These are phyloP conservation scores for Tuber melanosporum DNA, from an alignment of 495 filamentous ascomycete species.

Conservation along the genomic window DNA sequence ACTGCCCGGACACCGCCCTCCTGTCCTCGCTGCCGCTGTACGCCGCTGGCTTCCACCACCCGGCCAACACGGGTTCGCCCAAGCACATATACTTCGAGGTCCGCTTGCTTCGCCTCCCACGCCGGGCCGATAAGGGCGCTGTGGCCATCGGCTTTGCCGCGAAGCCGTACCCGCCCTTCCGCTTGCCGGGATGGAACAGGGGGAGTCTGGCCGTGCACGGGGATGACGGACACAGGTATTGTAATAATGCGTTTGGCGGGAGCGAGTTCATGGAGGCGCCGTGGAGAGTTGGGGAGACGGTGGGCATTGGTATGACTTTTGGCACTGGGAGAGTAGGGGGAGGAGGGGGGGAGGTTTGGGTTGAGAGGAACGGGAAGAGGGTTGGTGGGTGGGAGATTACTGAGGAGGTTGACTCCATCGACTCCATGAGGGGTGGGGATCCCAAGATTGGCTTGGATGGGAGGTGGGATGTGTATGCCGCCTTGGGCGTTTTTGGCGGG, in stretches of 20 bases:
- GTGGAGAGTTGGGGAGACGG: slow-evolving; percentile 49
- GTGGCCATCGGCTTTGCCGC: slow-evolving; percentile 73
- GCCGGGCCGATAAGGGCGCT: slow-evolving; percentile 28
- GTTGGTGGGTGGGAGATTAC: slow-evolving; percentile 72
- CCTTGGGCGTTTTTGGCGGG: slow-evolving; percentile 71
- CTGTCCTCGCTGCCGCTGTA: slow-evolving; percentile 70
- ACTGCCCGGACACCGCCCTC: slow-evolving; percentile 50
- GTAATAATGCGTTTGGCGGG: slow-evolving; percentile 82
- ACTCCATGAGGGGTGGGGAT: slow-evolving; percentile 47
- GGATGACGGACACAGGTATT: slow-evolving; percentile 80
- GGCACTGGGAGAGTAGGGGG: neutral
- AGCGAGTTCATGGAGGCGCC: slow-evolving; percentile 54
- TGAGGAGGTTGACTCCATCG: slow-evolving; percentile 66
- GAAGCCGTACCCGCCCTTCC: slow-evolving; percentile 77
- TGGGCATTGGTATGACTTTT: slow-evolving; percentile 14
- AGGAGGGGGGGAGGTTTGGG: slow-evolving; percentile 55
- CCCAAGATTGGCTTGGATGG: slow-evolving; percentile 71
- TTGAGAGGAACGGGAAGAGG: slow-evolving; percentile 63
- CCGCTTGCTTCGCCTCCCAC: slow-evolving; percentile 47
- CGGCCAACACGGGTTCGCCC: slow-evolving; percentile 49
- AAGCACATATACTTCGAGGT: slow-evolving; percentile 79
- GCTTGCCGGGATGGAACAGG: slow-evolving; percentile 86
- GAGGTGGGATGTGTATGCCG: slow-evolving; percentile 69
- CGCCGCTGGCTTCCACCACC: slow-evolving; percentile 60
- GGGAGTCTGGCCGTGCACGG: slow-evolving; percentile 80